Evolutionary conservation across 176 grass and related monocot genomes (phyloP), one percentile per base, ranked within the genome.

Genomic region (Puccinellia tenuiflora): DNA sequence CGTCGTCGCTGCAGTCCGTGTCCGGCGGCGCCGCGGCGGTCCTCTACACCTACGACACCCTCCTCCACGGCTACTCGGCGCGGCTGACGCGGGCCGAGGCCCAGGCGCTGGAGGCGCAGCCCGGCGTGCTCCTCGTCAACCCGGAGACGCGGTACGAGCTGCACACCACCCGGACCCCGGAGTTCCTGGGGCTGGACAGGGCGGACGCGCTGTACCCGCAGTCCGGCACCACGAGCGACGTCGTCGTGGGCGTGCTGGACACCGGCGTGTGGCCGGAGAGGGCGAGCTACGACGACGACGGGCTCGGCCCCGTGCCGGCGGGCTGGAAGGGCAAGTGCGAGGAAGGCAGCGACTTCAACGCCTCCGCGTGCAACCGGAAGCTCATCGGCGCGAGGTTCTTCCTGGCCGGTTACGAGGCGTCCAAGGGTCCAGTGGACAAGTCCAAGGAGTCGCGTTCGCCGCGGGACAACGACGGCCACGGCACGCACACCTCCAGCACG

Each of bases 181-280:
- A 93, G 85, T 98, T 98, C 68, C 35, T 98, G 22, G 93, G 93
- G 1, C 77, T 98, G 17, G 90, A 91, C 39, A 6, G 85, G 46
- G 67, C 83, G 11, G 79, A 88, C 60, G 86, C 78, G 53, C 54
- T 86, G 31, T 78, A 80, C 61, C 89, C 87, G 34, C 72, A 92
- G 81, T 89, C 89, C 20, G 71, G 75, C 80, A 83, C 89, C 13
- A 78, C 39, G 18, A 80, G 62, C 51, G 91, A 98, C 63, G 85
- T 98, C 76, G 75, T 95, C 65, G 81, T 98, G 39, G 96, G 96
- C 6, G 91, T 98, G 61, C 81, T 98, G 7, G 96, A 98, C 83
- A 96, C 93, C 17, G 96, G 96, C 56, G 96, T 93, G 12, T 98
- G 96, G 93, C 96, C 96, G 4, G 96, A 95, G 83, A 24, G 91